A percentile compares a stretch with the other conserved stretches of the same genome.
Conservation (phyloP, 441 rosid genomes). For the Melastoma candidum region DNA sequence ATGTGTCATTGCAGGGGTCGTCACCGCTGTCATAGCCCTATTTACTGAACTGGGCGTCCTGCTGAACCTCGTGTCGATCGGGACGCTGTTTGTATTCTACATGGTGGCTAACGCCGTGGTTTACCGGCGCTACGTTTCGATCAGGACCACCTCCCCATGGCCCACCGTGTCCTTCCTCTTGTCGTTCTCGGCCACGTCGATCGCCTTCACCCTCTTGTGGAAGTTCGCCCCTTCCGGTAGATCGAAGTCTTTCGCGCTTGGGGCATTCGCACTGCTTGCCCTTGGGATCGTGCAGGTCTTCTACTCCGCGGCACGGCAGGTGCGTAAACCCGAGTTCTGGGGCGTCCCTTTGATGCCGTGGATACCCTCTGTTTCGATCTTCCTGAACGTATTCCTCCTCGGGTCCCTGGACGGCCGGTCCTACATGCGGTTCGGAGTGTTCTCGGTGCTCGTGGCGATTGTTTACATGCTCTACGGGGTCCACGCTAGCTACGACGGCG, state of each 20-base stretch:
- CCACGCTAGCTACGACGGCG: conserved; percentile 85
- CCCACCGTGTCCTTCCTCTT: conserved; percentile 62
- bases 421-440: conserved; percentile 57
- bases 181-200: conserved; percentile 43
- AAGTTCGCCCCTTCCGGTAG: conserved; percentile 43
- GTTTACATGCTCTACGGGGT: conserved; percentile 72
- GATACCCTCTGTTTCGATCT: conserved; percentile 72
- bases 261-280: conserved; percentile 28
- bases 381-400: conserved; percentile 66
- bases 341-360: conserved; percentile 89
- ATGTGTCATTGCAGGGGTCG: conserved; percentile 42
- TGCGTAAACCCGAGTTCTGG: conserved; percentile 74
- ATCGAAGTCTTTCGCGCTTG: conserved; percentile 46
- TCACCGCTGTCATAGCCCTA: conserved; percentile 70
- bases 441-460: conserved; percentile 46
- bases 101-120: conserved; percentile 89
- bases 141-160: conserved; percentile 59
- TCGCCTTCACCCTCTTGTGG: conserved; percentile 63
- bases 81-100: conserved; percentile 84
- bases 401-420: conserved; percentile 68
- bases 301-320: conserved; percentile 46
- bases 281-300: conserved; percentile 39
- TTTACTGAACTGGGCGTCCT: conserved; percentile 72
- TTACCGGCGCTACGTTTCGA: conserved; percentile 56
- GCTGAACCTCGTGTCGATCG: conserved; percentile 75